Base-by-base conservation (phyloP, 768 basidiomycete species). In the Pisolithus albus region DNA sequence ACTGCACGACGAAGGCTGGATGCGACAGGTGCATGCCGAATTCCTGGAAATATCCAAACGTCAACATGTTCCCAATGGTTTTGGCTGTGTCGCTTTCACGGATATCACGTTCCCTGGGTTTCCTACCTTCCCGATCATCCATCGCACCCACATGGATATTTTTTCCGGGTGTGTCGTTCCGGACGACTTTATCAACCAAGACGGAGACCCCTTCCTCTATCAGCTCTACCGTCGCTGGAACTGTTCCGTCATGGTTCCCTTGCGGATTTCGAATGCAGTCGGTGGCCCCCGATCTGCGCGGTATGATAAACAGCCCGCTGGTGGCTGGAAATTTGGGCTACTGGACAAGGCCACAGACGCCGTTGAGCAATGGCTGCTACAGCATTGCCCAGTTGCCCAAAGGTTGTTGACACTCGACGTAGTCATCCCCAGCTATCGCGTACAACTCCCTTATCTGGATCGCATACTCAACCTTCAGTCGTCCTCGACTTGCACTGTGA, bases 151-250 rank as follows among this genome's bases (percentile, higher is more conserved):
- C 56, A 65, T 83, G 61, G 74, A 80, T 28, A 75, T 81, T 41
- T 83, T 83, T 55, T 52, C 62, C 0, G 78, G 79, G 5, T 61
- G 71, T 10, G 68, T 82, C 21, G 59, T 83, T 13, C 81, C 81
- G 0, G 66, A 75, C 13, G 55, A 64, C 21, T 83, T 82, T 60
- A 60, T 80, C 40, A 81, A 82, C 53, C 81, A 83, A 59, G 81
- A 82, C 45, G 79, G 78, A 0, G 77, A 81, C 47, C 77, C 79
- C 0, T 83, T 73, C 61, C 59, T 83, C 1, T 83, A 71, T 61
- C 82, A 82, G 61, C 70, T 83, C 3, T 83, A 83, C 57, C 74
- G 81, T 10, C 74, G 78, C 6, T 83, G 76, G 72, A 74, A 71
- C 8, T 75, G 75, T 45, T 75, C 78, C 0, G 56, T 24, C 8